phyloP scores from a whole-genome alignment of 2,329 filamentous ascomycete genomes.

The Fusarium lyarnte region DNA sequence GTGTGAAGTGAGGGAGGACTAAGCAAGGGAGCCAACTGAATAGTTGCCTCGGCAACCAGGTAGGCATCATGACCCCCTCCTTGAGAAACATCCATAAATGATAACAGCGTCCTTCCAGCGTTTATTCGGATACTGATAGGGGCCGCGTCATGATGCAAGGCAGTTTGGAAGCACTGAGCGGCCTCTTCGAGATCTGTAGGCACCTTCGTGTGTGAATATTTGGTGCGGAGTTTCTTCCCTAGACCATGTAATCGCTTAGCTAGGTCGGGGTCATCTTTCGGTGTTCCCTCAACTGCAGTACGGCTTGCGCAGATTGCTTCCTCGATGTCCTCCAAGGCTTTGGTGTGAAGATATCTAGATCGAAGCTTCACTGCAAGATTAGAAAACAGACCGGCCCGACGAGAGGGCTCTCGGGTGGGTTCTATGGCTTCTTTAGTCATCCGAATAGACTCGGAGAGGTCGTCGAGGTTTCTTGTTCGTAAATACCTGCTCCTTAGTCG shows the following conservation, averaged over 20 bases:
- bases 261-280: background rate
- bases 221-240: background rate
- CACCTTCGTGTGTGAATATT: background rate
- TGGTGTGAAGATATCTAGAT: no score
- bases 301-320: background rate
- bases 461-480: no score
- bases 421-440: no score
- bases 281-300: background rate
- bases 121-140: background rate
- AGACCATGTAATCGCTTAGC: background rate
- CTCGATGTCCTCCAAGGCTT: no score
- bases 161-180: background rate
- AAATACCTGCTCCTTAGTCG: no score
- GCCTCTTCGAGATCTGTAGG: background rate
- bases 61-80: background rate
- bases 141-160: background rate
- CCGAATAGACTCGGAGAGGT: no score
- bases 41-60: background rate
- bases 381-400: no score
- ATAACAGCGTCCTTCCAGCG: background rate
- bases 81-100: background rate
- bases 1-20: background rate
- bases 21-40: background rate
- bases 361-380: no score
- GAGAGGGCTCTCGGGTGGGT: no score